Evolutionary conservation across 805 yeast genomes (phyloP).

Genomic region (Candida stauntonica): DNA sequence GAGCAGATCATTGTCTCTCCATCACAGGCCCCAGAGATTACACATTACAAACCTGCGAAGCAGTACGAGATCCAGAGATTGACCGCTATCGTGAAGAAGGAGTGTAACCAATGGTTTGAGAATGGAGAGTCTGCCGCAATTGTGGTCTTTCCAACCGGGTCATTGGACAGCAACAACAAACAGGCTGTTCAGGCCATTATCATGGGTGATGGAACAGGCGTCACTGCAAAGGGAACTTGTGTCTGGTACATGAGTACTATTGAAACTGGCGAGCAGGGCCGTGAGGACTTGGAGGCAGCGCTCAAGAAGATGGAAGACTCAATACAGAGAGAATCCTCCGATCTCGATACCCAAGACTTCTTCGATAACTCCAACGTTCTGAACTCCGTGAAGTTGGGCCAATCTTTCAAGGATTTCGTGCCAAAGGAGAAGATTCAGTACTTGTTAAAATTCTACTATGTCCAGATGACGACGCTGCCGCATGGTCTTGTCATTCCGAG

Average conservation of each 20-base stretch:
- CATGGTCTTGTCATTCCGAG: constrained; percentile 45
- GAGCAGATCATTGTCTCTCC: constrained; percentile 81
- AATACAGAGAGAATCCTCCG: constrained; percentile 69
- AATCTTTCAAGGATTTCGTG: constrained; percentile 77
- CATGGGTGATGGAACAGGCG: constrained; percentile 82
- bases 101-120: constrained; percentile 88
- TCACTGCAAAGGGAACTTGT: constrained; percentile 81
- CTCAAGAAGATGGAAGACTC: constrained; percentile 74
- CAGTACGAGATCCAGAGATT: constrained; percentile 64
- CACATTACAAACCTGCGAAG: constrained; percentile 40
- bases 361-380: constrained; percentile 52
- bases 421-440: constrained; percentile 70
- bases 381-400: constrained; percentile 81
- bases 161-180: constrained; percentile 59
- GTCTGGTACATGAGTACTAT: constrained; percentile 86
- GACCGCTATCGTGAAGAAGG: constrained; percentile 77
- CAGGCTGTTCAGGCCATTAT: constrained; percentile 83
- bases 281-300: constrained; percentile 76
- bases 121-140: constrained; percentile 81
- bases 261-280: constrained; percentile 66
- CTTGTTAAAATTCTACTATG: constrained; percentile 56
- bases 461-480: constrained; percentile 53
- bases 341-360: constrained; percentile 31
- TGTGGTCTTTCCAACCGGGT: constrained; percentile 88
- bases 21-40: constrained; percentile 48